phyloP scores from a whole-genome alignment of 1,284 basidiomycete genomes.

The Papiliotrema flavescens region DNA sequence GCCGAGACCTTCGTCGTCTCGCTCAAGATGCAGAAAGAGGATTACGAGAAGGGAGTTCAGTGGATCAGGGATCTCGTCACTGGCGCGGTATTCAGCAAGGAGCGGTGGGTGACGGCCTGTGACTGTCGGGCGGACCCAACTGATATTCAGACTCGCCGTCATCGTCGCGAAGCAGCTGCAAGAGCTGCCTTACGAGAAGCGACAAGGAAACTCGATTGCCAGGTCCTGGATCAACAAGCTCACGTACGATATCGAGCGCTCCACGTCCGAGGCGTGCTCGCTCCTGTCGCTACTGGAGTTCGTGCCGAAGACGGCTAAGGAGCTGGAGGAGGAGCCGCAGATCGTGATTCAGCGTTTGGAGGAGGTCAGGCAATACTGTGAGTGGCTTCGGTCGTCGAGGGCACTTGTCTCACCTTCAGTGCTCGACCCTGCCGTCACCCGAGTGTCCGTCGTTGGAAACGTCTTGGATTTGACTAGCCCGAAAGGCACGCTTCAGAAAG shows the following conservation, averaged over 20 bases:
- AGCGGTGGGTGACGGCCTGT: slow-evolving; percentile 58
- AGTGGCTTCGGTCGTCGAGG: slow-evolving; percentile 38
- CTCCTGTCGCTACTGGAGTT: slow-evolving; percentile 74
- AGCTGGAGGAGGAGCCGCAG: slow-evolving; percentile 71
- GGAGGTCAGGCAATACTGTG: slow-evolving; percentile 64
- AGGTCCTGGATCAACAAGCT: slow-evolving; percentile 67
- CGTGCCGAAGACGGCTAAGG: slow-evolving; percentile 69
- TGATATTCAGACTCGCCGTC: slow-evolving; percentile 65
- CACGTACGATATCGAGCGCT: slow-evolving; percentile 64
- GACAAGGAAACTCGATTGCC: slow-evolving; percentile 79
- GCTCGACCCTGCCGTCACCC: slow-evolving; percentile 70
- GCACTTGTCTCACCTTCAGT: slow-evolving; percentile 53
- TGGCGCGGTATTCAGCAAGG: slow-evolving; percentile 73
- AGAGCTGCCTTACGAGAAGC: slow-evolving; percentile 87
- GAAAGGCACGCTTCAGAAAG: slow-evolving; percentile 63
- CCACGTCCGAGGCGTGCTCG: slow-evolving; percentile 68
- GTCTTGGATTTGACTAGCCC: slow-evolving; percentile 70
- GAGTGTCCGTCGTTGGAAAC: slow-evolving; percentile 85
- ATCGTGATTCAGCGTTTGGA: slow-evolving; percentile 70
- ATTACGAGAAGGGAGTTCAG: slow-evolving; percentile 75
- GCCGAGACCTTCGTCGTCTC: slow-evolving; percentile 71
- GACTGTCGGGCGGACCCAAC: neutral
- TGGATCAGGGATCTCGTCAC: slow-evolving; percentile 92
- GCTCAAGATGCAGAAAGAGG: slow-evolving; percentile 76
- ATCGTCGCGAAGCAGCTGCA: slow-evolving; percentile 86